Conservation (phyloP, 768 basidiomycete genomes). For the Tulasnella sp. region DNA sequence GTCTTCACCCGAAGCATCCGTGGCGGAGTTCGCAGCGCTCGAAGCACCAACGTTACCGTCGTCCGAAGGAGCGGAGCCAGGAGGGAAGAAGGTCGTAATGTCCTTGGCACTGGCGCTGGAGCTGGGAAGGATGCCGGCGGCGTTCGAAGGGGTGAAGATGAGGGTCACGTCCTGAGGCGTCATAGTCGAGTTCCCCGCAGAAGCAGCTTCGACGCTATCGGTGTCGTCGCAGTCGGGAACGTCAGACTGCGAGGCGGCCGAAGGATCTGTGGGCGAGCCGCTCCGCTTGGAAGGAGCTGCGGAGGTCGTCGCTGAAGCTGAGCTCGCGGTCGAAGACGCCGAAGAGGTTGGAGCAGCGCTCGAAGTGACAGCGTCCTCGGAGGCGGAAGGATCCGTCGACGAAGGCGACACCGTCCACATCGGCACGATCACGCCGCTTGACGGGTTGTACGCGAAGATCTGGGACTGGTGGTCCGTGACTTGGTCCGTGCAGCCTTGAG, state of each 20-base stretch:
- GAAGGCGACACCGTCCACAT: conserved; percentile 33
- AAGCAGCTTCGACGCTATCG: not conserved
- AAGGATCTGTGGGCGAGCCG: not conserved
- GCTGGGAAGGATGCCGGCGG: conserved; percentile 19
- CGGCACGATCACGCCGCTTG: conserved; percentile 41
- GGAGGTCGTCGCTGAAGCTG: conserved; percentile 17
- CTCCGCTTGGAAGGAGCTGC: conserved; percentile 7
- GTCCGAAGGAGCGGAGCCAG: not conserved
- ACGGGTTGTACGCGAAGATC: conserved; percentile 43
- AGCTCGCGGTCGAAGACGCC: conserved; percentile 12
- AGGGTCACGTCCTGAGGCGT: conserved; percentile 38
- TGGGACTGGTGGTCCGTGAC: conserved; percentile 32
- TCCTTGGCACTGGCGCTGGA: not conserved
- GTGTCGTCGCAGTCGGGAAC: not conserved
- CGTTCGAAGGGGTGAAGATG: conserved; percentile 36
- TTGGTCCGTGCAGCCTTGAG: conserved; percentile 31
- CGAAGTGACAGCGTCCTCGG: conserved; percentile 6
- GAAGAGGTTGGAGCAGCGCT: conserved; percentile 12
- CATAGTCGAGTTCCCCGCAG: not conserved
- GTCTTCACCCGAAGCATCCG: not conserved
- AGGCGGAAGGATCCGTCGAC: conserved; percentile 18
- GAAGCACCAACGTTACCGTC: not conserved
- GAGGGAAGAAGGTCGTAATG: conserved; percentile 1
- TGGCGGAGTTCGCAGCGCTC: not conserved
- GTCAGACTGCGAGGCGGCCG: not conserved